A percentile compares a stretch with the other conserved stretches of the same genome.
phyloP scores from a whole-genome alignment of 1,284 basidiomycete species.

The Cystobasidiaceae sp. region DNA sequence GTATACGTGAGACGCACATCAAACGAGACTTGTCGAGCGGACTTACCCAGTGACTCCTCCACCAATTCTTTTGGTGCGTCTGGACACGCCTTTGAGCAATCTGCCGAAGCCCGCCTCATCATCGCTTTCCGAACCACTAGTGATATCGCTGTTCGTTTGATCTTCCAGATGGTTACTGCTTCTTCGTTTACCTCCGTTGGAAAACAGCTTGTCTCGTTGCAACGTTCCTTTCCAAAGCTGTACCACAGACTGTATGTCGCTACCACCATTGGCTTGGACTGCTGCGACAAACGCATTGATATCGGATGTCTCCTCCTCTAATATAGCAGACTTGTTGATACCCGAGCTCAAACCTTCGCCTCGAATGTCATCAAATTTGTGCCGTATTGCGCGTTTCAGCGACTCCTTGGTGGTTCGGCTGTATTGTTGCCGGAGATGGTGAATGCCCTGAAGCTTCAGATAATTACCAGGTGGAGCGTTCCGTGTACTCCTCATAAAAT shows the following conservation, averaged over 20 bases:
- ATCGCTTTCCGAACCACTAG: slow-evolving; percentile 7
- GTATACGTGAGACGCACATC: not conserved
- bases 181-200: slow-evolving; percentile 1
- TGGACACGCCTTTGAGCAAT: slow-evolving; percentile 16
- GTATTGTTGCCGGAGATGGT: slow-evolving; percentile 9
- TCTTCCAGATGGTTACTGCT: not conserved
- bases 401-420: slow-evolving; percentile 16
- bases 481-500: slow-evolving; percentile 8
- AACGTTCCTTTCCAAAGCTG: slow-evolving; percentile 24
- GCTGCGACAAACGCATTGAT: slow-evolving; percentile 15
- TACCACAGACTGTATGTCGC: slow-evolving; percentile 9
- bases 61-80: slow-evolving; percentile 7
- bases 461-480: not conserved
- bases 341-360: slow-evolving; percentile 8
- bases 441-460: slow-evolving; percentile 7
- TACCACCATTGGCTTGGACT: not conserved
- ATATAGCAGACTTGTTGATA: slow-evolving; percentile 6
- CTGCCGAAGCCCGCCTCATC: slow-evolving; percentile 27
- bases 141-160: no score
- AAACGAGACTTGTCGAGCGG: not conserved
- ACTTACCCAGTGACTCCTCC: slow-evolving; percentile 25
- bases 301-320: slow-evolving; percentile 25
- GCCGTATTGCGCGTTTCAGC: slow-evolving; percentile 24
- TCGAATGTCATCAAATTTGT: slow-evolving; percentile 22
- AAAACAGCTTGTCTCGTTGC: not conserved